Evolutionary conservation across 169 alveolate species (phyloP), one percentile per base, ranked within the genome.

Genomic region (Plasmodium coatneyi): DNA sequence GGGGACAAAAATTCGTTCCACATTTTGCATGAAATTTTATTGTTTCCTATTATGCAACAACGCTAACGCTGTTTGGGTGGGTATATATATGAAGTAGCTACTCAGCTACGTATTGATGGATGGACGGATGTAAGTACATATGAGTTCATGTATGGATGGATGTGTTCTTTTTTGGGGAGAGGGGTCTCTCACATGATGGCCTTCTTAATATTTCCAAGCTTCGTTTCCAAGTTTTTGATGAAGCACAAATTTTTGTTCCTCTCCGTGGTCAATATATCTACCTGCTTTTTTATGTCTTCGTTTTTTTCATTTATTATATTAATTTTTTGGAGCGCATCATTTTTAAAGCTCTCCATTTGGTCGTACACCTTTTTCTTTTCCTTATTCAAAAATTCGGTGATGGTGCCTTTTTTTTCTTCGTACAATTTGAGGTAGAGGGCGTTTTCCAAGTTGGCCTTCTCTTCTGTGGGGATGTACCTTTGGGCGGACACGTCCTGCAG

Each of bases 221-320:
- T 83, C 28, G 76, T 22, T 83, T 83, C 92, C 82, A 83, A 70
- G 56, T 83, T 83, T 30, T 41, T 83, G 71, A 83, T 70, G 76
- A 39, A 83, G 76, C 83, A 70, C 49, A 83, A 71, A 71, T 83
- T 66, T 71, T 83, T 70, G 32, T 83, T 83, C 74, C 72, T 83
- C 28, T 83, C 92, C 34, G 32, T 28, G 71, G 49, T 83, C 52
- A 83, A 43, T 9, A 83, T 83, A 66, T 83, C 92, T 36, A 70
- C 30, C 52, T 83, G 92, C n/a, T 83, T 83, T 83, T 46, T 83
- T 5, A 83, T 19, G 36, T 71, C 92, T 83, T 83, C 92, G 74
- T 83, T 83, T 83, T 83, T 83, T 83, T 83, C 92, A 83, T 83
- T 83, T 66, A 83, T 70, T 83, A 83, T 83, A 43, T 19, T 83